Evolutionary conservation across 306 rosid genomes (phyloP).

Genomic region (Rosa lucieae): DNA sequence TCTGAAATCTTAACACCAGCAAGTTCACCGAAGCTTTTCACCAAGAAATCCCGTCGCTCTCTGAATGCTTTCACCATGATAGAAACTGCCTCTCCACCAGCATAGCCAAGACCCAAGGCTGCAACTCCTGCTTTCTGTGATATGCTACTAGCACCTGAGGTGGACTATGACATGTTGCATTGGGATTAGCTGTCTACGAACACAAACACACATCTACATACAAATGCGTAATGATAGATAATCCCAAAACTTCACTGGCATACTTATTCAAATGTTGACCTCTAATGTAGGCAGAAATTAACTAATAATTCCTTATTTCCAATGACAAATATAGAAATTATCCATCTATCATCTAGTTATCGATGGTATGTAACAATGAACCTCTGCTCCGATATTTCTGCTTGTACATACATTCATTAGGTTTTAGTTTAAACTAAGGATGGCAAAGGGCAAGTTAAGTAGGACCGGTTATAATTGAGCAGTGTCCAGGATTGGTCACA

Average conservation of each 20-base stretch:
- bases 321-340: background rate
- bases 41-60: slow-evolving; percentile 88
- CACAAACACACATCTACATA: background rate
- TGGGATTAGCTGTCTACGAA: slow-evolving; percentile 19
- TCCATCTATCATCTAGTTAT: background rate
- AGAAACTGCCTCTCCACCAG: slow-evolving; percentile 89
- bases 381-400: background rate
- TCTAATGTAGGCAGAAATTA: background rate
- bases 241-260: slow-evolving; percentile 5
- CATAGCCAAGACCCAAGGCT: slow-evolving; percentile 89
- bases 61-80: slow-evolving; percentile 88
- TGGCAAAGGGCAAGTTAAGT: background rate
- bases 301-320: background rate
- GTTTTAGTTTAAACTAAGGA: no score
- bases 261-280: slow-evolving; percentile 6
- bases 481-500: no score
- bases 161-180: slow-evolving; percentile 53
- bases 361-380: background rate
- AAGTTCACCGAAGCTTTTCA: slow-evolving; percentile 71
- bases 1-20: slow-evolving; percentile 79
- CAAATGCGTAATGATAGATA: background rate
- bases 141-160: slow-evolving; percentile 93
- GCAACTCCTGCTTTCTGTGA: slow-evolving; percentile 95
- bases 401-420: background rate
- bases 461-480: background rate